Percentiles rank a stretch among this genome's conserved stretches.
Evolutionary conservation across 441 rosid genomes (phyloP).

Genomic region (Croton setiger): DNA sequence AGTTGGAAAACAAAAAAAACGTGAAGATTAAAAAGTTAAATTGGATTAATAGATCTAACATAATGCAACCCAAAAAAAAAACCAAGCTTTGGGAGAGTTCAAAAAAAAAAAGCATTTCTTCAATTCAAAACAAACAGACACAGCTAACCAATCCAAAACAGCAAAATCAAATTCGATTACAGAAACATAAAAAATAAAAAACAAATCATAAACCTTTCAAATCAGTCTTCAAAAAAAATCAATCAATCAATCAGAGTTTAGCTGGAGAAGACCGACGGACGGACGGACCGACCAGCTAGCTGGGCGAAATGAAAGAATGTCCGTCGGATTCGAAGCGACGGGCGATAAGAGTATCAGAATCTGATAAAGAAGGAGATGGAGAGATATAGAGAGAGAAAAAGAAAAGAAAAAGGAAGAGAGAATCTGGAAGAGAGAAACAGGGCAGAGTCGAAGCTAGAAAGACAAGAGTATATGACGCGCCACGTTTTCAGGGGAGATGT

Average conservation of each 20-base stretch:
- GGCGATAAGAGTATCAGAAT: neutral
- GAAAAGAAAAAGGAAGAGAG: neutral
- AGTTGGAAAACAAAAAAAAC: neutral
- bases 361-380: neutral
- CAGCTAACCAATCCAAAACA: too few species aligned
- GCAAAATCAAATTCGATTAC: too few species aligned
- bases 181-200: neutral
- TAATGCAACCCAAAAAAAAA: too few species aligned
- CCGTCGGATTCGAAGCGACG: neutral
- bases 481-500: constrained; percentile 25
- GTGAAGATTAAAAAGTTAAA: neutral
- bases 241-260: neutral
- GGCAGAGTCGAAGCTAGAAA: constrained; percentile 22
- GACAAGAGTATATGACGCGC: constrained; percentile 19
- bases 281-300: neutral
- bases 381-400: neutral
- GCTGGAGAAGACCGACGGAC: too few species aligned
- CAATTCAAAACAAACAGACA: too few species aligned
- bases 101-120: too few species aligned
- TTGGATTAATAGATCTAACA: neutral
- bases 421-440: too few species aligned
- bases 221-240: neutral
- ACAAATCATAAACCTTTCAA: neutral
- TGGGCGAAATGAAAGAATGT: neutral
- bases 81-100: too few species aligned